phyloP scores from a whole-genome alignment of 345 rosid species.

The Balakata baccata region DNA sequence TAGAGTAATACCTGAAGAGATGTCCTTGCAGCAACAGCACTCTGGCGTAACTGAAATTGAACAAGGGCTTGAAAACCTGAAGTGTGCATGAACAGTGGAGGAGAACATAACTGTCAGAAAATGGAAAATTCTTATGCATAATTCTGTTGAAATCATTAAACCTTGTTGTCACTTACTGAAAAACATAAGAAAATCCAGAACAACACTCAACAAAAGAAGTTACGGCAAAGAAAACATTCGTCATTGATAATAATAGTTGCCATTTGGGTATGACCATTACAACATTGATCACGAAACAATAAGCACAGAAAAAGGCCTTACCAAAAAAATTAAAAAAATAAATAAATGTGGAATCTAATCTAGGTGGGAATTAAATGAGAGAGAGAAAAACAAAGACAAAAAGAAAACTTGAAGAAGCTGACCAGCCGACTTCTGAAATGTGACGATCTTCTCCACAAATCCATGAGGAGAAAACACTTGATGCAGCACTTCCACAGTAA shows the following conservation, averaged over 20 bases:
- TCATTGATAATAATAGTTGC: constrained; percentile 9
- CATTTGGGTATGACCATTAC: neutral
- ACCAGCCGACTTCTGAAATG: constrained; percentile 98
- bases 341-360: constrained; percentile 9
- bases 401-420: constrained; percentile 40
- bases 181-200: constrained; percentile 7
- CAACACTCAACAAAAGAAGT: constrained; percentile 6
- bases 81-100: constrained; percentile 15
- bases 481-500: constrained; percentile 93
- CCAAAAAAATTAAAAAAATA: neutral
- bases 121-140: neutral
- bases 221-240: constrained; percentile 5
- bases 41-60: constrained; percentile 71
- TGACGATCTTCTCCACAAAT: constrained; percentile 92
- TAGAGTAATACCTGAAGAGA: constrained; percentile 66
- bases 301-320: constrained; percentile 1
- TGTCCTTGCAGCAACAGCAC: constrained; percentile 78
- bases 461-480: constrained; percentile 94
- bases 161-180: neutral
- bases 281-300: constrained; percentile 13
- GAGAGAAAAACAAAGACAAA: neutral
- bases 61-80: constrained; percentile 97
- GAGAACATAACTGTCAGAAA: constrained; percentile 7
- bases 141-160: constrained; percentile 13
- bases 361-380: constrained; percentile 7